Base-by-base conservation (phyloP, 2,329 filamentous ascomycete species). In the Diaporthe velutina region DNA sequence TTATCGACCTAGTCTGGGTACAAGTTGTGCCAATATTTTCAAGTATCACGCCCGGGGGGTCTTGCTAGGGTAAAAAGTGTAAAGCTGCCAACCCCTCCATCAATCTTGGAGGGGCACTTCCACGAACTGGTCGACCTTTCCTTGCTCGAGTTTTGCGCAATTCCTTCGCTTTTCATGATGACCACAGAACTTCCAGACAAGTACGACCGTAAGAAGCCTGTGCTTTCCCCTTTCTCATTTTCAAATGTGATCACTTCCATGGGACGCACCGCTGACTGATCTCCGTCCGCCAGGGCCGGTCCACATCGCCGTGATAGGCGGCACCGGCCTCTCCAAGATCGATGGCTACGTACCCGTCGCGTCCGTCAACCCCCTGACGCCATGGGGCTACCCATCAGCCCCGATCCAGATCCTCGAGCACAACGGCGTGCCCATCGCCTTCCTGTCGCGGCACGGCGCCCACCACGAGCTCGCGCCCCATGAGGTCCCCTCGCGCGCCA, bases 401-500 rank as follows among this genome's bases (percentile, higher is more conserved):
- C 90, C 91, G 30, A 96, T 99, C 85, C 91, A 92, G 78, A 96
- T 99, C 85, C 92, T 98, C 80, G 92, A 96, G 83, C 96, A 98
- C 89, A 90, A 91, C 77, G 93, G 93, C 78, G 91, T 93, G 57
- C 91, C 94, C 77, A 91, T 99, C 77, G 97, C 97, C 73, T 99
- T 99, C 88, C 91, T 99, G 79, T 95, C 96, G 77, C 95, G 97
- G 58, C 97, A 99, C 85, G 97, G 97, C 78, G 83, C 92, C 17
- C 89, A 97, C 90, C 97, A 99, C 87, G 91, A 98, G 84, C 89
- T 94, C 78, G 95, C 96, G 8, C 97, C 97, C 0, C 96, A 98
- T 82, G 97, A 99, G 85, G 94, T 99, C n/a, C 95, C 96, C 75
- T 91, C 93, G 78, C 95, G 95, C 77, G 97, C 97, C 85, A 99